Percentiles rank a stretch among this genome's conserved stretches.
phyloP scores from a whole-genome alignment of 2,329 filamentous ascomycete genomes.

The Fusarium sp. region DNA sequence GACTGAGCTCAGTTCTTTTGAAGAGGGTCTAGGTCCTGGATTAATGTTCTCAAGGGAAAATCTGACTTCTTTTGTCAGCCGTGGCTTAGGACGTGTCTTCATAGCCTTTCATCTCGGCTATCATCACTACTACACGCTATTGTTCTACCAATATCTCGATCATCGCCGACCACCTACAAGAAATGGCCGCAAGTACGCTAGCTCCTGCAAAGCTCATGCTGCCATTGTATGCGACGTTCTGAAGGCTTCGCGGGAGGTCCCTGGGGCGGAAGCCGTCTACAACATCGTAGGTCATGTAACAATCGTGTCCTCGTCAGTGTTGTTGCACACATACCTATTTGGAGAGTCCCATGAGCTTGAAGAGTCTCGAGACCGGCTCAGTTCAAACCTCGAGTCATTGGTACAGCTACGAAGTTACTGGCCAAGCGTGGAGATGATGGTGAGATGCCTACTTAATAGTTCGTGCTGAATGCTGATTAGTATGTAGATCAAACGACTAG shows the following conservation, averaged over 20 bases:
- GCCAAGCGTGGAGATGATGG: slow-evolving; percentile 52
- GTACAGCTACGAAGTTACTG: slow-evolving; percentile 49
- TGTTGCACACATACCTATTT: slow-evolving; percentile 51
- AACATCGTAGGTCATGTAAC: slow-evolving; percentile 52
- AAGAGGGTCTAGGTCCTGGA: slow-evolving; percentile 32
- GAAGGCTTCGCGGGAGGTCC: slow-evolving; percentile 39
- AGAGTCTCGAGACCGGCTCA: slow-evolving; percentile 40
- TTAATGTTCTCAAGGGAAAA: slow-evolving; percentile 46
- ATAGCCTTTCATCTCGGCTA: slow-evolving; percentile 52
- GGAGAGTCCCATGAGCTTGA: slow-evolving; percentile 48
- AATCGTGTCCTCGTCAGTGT: slow-evolving; percentile 51
- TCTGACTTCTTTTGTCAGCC: slow-evolving; percentile 36
- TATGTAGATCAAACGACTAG: slow-evolving; percentile 48
- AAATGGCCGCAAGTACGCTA: slow-evolving; percentile 48
- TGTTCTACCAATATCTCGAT: slow-evolving; percentile 52
- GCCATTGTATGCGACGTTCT: slow-evolving; percentile 48
- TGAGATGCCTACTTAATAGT: slow-evolving; percentile 8
- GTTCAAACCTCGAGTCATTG: slow-evolving; percentile 49
- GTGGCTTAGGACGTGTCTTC: slow-evolving; percentile 48
- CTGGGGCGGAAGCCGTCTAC: slow-evolving; percentile 47
- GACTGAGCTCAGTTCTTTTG: slow-evolving; percentile 41
- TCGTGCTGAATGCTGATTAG: not conserved
- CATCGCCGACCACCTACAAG: slow-evolving; percentile 43
- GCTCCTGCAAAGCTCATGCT: slow-evolving; percentile 48
- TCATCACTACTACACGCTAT: slow-evolving; percentile 50